phyloP scores from a whole-genome alignment of 1,139 yeast species.

The Barnettozyma hawaiiensis region DNA sequence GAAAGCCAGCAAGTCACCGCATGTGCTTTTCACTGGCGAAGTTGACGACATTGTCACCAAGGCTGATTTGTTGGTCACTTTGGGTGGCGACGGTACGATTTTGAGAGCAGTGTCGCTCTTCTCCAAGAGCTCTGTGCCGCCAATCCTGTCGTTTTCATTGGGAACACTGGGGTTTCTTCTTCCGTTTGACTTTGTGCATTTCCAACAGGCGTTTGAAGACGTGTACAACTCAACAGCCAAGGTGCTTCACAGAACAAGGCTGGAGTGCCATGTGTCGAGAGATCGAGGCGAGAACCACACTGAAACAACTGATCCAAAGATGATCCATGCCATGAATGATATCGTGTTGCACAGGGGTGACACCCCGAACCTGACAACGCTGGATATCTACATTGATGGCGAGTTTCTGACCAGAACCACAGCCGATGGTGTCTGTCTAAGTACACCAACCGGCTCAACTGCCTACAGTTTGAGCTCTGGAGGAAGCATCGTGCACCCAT shows the following conservation, averaged over 20 bases:
- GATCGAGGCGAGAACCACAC: slow-evolving; percentile 20
- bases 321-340: slow-evolving; percentile 83
- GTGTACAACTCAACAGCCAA: slow-evolving; percentile 65
- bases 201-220: slow-evolving; percentile 52
- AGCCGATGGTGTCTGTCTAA: slow-evolving; percentile 80
- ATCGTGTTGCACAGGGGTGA: slow-evolving; percentile 83
- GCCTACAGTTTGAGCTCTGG: slow-evolving; percentile 90
- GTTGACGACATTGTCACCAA: slow-evolving; percentile 47
- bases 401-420: slow-evolving; percentile 82
- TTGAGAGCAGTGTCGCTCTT: slow-evolving; percentile 64
- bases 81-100: slow-evolving; percentile 97
- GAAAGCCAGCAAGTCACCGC: slow-evolving; percentile 21
- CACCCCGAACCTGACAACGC: slow-evolving; percentile 76
- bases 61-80: slow-evolving; percentile 70
- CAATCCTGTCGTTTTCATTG: slow-evolving; percentile 80
- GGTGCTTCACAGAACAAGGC: slow-evolving; percentile 69
- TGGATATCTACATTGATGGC: slow-evolving; percentile 78
- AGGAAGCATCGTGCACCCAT: slow-evolving; percentile 88
- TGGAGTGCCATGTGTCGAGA: slow-evolving; percentile 65
- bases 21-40: slow-evolving; percentile 52
- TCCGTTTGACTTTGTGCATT: slow-evolving; percentile 73
- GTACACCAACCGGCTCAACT: slow-evolving; percentile 94
- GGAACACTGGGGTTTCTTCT: slow-evolving; percentile 89
- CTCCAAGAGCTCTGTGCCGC: slow-evolving; percentile 70
- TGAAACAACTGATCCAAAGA: slow-evolving; percentile 12